These are phyloP conservation scores for Rubia tinctorum DNA, from an alignment of 305 asterid species.

Conservation along the genomic window DNA sequence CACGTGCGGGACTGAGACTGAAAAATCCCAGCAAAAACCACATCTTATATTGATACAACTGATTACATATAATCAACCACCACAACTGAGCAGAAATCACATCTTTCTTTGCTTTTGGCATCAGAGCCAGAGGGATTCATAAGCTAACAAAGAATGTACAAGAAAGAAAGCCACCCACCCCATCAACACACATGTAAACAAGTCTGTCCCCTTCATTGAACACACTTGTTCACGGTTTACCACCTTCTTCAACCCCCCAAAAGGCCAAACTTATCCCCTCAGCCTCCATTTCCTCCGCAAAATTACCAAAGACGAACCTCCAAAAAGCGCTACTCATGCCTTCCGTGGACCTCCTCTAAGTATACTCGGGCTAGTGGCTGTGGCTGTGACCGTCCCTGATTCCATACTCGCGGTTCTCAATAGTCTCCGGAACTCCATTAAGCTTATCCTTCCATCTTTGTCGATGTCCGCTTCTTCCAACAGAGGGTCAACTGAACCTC, in stretches of 20 bases:
- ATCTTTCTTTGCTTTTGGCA: not conserved
- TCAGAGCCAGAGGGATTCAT: not conserved
- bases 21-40: not conserved
- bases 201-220: conserved; percentile 1
- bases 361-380: conserved; percentile 20
- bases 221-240: no score
- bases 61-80: not conserved
- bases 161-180: conserved; percentile 7
- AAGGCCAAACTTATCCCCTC: not conserved
- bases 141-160: conserved; percentile 24
- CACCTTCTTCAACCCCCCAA: not conserved
- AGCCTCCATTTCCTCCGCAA: not conserved
- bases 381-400: conserved; percentile 21
- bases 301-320: conserved; percentile 3
- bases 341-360: conserved; percentile 17
- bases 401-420: conserved; percentile 87
- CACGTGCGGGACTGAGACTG: not conserved
- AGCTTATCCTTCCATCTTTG: conserved; percentile 91
- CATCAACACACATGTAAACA: conserved; percentile 5
- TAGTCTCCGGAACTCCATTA: conserved; percentile 87
- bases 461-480: conserved; percentile 96
- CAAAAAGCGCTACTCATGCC: conserved; percentile 4
- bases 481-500: conserved; percentile 82
- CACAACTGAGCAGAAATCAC: not conserved
- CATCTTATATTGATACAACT: not conserved